Base-by-base conservation (phyloP, 106 monocot species). In the Triglochin maritima region DNA sequence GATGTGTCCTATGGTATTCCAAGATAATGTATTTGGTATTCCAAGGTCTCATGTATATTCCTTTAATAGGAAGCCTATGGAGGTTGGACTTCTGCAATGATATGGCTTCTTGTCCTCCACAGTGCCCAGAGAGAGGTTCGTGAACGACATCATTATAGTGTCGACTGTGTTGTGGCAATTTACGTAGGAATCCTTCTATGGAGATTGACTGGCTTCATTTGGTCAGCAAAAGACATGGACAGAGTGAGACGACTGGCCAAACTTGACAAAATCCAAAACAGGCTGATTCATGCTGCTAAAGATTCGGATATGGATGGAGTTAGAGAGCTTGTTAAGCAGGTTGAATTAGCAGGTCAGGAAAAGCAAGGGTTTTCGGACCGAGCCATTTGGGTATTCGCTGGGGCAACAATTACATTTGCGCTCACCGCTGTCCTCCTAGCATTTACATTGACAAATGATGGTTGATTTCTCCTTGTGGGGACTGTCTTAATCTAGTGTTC, bases 51-150 rank as follows among this genome's bases (percentile, higher is more conserved):
- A 29, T 0, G 9, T 49, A 45, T 64, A 7, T 16, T 69, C 51
- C 69, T 73, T 42, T 58, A 29, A 29, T 80, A 96, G 90, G 96
- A 98, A 71, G 96, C 96, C 60, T 98, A 98, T 66, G 96, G 96
- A 63, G 96, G 96, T 6, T 92, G 86, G 83, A 88, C 88, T 2
- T 92, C 92, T 46, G 88, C 62, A 61, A 16, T 82, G 46, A 82
- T 92, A 77, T 98, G 96, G 96, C 41, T 92, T 43, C 84, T 92
- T 2, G 96, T 98, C 57, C 72, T 98, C 48, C 96, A 98, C 67
- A 92, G 91, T 44, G 91, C 91, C 3, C 96, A 98, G 65, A 86
- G 96, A 62, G 96, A 98, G 73, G 69, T 91, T 3, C 85, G 96
- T 29, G 96, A 98, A 56, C 83, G 80, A 43, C 86, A 98, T 77